Base-by-base conservation (phyloP, 2,329 filamentous ascomycete species). In the Stachybotrys echinatus region DNA sequence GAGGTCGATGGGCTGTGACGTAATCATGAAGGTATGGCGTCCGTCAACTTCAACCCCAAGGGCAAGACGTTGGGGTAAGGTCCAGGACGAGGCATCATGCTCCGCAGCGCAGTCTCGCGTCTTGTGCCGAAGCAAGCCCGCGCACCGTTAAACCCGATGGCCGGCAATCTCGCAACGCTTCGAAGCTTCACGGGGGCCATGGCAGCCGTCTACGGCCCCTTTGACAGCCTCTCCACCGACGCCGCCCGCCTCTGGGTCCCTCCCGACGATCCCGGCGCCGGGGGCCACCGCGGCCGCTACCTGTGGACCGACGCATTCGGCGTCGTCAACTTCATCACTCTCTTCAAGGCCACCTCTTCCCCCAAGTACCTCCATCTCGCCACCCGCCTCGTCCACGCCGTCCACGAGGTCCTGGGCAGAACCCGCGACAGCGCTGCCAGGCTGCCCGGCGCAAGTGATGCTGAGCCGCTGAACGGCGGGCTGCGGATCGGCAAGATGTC, bases 241-340 rank as follows among this genome's bases (percentile, higher is more conserved):
- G 53, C 61, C 12, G 59, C 61, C 6, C 46, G 45, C 6, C 48
- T 47, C 5, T 83, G 79, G 79, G 68, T 50, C 1, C 76, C 76
- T 2, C 77, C 78, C 0, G 50, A 58, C 2, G 53, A 58, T n/a
- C 70, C 70, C 2, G 71, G 69, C 23, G 73, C 77, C 0, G 78
- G 76, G 6, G 79, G 79, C 12, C 77, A 81, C 55, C 69, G 67
- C n/a, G 80, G 80, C 19, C 73, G 80, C 17, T 83, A 83, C 57
- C 70, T 83, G 20, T 83, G 79, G 80, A 82, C 77, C 1, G 80
- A 83, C 54, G 77, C 79, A 1, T 83, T 83, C 56, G 80, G 79
- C 4, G 74, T 84, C 7, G 55, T 83, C 51, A 81, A 83, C 58
- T 74, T 84, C 53, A 61, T 83, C 40, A 83, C 80, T 3, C 68